Conservation (phyloP, 1,284 basidiomycete species). For the Thecaphora frezii region DNA sequence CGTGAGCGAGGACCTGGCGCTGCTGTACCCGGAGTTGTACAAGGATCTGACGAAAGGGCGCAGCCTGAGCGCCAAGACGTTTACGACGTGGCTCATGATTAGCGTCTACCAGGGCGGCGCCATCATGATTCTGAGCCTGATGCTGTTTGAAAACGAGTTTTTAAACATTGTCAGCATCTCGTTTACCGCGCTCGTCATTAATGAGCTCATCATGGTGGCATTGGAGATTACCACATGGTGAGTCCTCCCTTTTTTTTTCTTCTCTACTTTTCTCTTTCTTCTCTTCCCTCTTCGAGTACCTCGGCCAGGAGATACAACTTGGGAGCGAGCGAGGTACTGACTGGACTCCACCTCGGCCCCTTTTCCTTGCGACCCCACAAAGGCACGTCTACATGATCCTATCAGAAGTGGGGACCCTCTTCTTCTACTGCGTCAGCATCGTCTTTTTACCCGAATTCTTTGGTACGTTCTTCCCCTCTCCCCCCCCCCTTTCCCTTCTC, state of each 20-base stretch:
- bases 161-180: conserved; percentile 97
- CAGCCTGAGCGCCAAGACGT: conserved; percentile 90
- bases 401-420: conserved; percentile 82
- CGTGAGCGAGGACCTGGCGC: conserved; percentile 89
- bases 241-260: conserved; percentile 32
- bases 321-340: too few relatives aligned
- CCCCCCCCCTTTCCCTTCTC: too few relatives aligned
- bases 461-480: conserved; percentile 4
- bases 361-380: too few relatives aligned
- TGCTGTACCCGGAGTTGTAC: conserved; percentile 96
- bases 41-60: conserved; percentile 76
- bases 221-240: conserved; percentile 95
- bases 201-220: conserved; percentile 98
- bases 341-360: too few relatives aligned
- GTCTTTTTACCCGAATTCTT: conserved; percentile 95
- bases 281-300: too few relatives aligned
- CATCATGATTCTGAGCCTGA: conserved; percentile 96
- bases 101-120: conserved; percentile 96
- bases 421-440: conserved; percentile 88
- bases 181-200: conserved; percentile 91
- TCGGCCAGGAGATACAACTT: too few relatives aligned
- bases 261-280: too few relatives aligned
- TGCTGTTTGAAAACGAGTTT: conserved; percentile 96
- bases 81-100: conserved; percentile 97
- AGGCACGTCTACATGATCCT: conserved; percentile 97